A percentile compares a stretch with the other conserved stretches of the same genome.
Conservation (phyloP, 768 basidiomycete species). For the Epithele typhae region DNA sequence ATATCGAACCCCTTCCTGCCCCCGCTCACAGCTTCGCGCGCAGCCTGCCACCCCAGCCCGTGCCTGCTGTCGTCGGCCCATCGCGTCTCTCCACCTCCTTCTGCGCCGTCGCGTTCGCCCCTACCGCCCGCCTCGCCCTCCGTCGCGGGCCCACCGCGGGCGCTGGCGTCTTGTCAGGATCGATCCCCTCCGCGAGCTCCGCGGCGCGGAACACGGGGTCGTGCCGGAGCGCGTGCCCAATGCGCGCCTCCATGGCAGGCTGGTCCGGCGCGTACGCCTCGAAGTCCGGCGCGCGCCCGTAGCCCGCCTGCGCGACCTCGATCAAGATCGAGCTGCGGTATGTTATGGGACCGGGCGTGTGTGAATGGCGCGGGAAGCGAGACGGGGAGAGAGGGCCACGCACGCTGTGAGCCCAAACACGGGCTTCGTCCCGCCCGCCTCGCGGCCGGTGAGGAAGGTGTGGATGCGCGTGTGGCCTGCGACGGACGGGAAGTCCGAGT, state of each 20-base stretch:
- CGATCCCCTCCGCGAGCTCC: slow-evolving; percentile 22
- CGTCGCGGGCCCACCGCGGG: slow-evolving; percentile 2
- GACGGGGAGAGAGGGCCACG: slow-evolving; percentile 26
- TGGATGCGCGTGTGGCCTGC: slow-evolving; percentile 53
- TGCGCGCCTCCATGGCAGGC: slow-evolving; percentile 35
- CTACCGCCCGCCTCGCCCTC: not conserved
- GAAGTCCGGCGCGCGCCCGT: slow-evolving; percentile 42
- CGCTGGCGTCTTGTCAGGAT: slow-evolving; percentile 19
- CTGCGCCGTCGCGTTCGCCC: slow-evolving; percentile 2
- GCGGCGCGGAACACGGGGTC: slow-evolving; percentile 23
- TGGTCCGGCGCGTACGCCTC: slow-evolving; percentile 40
- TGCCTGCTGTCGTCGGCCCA: too few species aligned
- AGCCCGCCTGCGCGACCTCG: slow-evolving; percentile 44
- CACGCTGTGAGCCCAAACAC: slow-evolving; percentile 86
- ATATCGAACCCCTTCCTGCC: too few species aligned
- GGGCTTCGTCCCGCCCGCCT: slow-evolving; percentile 83
- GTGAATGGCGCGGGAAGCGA: not conserved
- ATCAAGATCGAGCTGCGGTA: slow-evolving; percentile 46
- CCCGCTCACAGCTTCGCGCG: slow-evolving; percentile 10
- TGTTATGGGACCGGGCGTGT: not conserved
- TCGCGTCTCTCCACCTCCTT: not conserved
- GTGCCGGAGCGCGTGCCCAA: slow-evolving; percentile 37
- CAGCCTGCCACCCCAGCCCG: not conserved
- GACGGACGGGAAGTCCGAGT: slow-evolving; percentile 40
- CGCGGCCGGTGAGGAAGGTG: slow-evolving; percentile 81